These are phyloP conservation scores for Hypoxylon rickii DNA, from an alignment of 495 filamentous ascomycete genomes.

Conservation along the genomic window DNA sequence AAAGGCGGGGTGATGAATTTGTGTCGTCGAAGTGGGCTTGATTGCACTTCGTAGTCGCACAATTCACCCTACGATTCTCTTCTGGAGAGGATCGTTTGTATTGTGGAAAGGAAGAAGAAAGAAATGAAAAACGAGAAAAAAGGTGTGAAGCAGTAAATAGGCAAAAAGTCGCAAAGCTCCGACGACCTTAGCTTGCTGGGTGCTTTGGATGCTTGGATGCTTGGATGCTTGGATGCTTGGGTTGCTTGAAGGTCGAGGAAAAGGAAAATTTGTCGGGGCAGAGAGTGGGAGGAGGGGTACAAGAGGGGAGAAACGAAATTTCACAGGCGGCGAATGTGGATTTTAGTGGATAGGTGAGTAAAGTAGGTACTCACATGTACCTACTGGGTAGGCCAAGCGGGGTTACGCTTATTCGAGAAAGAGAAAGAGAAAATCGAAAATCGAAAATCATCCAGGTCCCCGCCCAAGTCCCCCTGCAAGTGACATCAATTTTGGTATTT, in stretches of 20 bases:
- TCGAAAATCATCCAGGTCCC: no score
- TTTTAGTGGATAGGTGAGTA: no score
- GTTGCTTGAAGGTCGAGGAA: slow-evolving; percentile 34
- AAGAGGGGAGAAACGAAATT: slow-evolving; percentile 30
- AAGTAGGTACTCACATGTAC: no score
- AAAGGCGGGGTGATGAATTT: slow-evolving; percentile 27
- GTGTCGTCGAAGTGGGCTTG: slow-evolving; percentile 21
- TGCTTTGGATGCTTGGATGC: no score
- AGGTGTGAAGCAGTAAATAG: slow-evolving; percentile 17
- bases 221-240: no score
- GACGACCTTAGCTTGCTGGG: slow-evolving; percentile 37
- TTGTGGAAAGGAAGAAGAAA: slow-evolving; percentile 13
- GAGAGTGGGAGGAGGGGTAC: slow-evolving; percentile 29
- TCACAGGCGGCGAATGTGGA: slow-evolving; percentile 12
- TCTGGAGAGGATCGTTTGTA: slow-evolving; percentile 22
- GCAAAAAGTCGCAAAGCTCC: slow-evolving; percentile 39
- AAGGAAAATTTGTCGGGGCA: slow-evolving; percentile 34
- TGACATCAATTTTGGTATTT: slow-evolving; percentile 22
- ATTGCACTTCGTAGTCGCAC: slow-evolving; percentile 26
- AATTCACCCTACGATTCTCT: slow-evolving; percentile 29
- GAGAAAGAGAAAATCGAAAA: no score
- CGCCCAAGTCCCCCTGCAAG: no score
- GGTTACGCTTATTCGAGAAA: slow-evolving; percentile 27
- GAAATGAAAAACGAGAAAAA: neutral
- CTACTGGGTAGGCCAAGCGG: no score